Base-by-base conservation (phyloP, 768 basidiomycete species). In the Boletellus ananas region DNA sequence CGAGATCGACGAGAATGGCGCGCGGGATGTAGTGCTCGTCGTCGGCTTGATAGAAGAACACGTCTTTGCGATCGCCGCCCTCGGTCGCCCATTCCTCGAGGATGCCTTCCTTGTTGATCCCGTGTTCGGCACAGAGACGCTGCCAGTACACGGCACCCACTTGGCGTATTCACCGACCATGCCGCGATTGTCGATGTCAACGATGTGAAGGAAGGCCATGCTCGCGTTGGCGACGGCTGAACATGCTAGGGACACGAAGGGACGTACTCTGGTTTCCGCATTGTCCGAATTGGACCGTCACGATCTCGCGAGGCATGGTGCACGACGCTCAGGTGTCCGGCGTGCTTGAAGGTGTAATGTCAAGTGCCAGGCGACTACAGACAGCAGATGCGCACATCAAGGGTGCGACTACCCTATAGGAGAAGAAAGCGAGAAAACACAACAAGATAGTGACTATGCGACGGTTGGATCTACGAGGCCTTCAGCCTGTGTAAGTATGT, bases 1-100 rank as follows among this genome's bases (percentile, higher is more conserved):
- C 96, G 23, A 96, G 79, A 70, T 99, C 96, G 52, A 98, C 84
- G 34, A 99, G 79, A 54, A 99, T 95, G 5, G 96, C 92, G 45
- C 96, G 81, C 2, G 96, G 96, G 52, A 99, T 94, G 69, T 98
- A 99, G 62, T 96, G 94, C 67, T 98, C 96, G 63, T 99, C 96
- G 67, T 99, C 96, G n/a, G 96, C 96, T 69, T 98, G 95, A 67
- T 99, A 98, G 74, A 99, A 99, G 73, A 99, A 99, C 23, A 96
- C 95, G 71, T 99, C 96, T 65, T 98, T 99, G 59, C 96, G 79
- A 71, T 99, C 96, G 9, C 91, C 91, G 17, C 90, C 90, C 60
- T 94, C 93, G 1, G 87, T 90, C 6, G 94, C 94, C 90, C 92
- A 95, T 55, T 98, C 94, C 68, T 98, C 94, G 41, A 98, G 83